phyloP scores from a whole-genome alignment of 139 green algal species.

The Coelastrella sp. region DNA sequence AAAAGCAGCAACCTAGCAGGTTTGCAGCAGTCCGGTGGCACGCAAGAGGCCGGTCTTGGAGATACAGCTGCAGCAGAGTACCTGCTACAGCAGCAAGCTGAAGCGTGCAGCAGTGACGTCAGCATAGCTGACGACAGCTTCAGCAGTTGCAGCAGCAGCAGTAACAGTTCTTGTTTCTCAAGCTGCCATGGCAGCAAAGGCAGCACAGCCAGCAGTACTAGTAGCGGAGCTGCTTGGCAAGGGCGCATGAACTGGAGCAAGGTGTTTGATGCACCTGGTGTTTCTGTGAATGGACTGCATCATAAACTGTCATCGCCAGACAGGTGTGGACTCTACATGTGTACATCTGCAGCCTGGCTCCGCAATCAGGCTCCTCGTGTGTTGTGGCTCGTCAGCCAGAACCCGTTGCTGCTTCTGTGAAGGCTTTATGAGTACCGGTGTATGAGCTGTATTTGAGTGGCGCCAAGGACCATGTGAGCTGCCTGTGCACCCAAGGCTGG shows the following conservation, averaged over 20 bases:
- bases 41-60: neutral
- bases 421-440: too few relatives aligned
- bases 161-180: neutral
- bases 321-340: neutral
- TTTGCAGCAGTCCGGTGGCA: neutral
- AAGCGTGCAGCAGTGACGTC: neutral
- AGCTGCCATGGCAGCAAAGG: slow-evolving; percentile 27
- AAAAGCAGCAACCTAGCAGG: slow-evolving; percentile 9
- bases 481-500: neutral
- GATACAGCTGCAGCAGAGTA: neutral
- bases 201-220: slow-evolving; percentile 24
- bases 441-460: too few relatives aligned
- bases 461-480: neutral
- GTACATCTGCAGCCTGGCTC: neutral
- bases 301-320: slow-evolving; percentile 60
- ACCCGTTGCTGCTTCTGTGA: too few relatives aligned
- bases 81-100: neutral
- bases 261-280: neutral
- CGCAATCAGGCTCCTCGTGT: too few relatives aligned
- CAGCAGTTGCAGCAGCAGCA: slow-evolving; percentile 43
- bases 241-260: slow-evolving; percentile 10
- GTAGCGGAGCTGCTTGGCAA: slow-evolving; percentile 24
- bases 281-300: slow-evolving; percentile 22
- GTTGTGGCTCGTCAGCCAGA: too few relatives aligned
- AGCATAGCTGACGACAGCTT: neutral